Percentiles rank a stretch among this genome's conserved stretches.
Conservation (phyloP, 176 grass and related monocot genomes). For the Eleusine indica region DNA sequence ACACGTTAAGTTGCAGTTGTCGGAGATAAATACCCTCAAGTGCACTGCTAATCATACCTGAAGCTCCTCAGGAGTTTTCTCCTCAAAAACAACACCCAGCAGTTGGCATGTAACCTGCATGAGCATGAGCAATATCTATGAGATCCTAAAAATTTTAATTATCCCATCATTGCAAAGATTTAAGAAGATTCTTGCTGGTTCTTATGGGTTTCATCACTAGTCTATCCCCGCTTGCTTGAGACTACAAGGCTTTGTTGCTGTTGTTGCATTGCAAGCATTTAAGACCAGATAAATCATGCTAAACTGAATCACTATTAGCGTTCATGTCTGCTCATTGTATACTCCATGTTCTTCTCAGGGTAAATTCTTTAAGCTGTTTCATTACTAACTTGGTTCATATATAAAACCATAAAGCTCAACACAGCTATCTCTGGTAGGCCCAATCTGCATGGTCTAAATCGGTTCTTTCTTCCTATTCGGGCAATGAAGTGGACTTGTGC, state of each 20-base stretch:
- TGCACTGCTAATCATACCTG: conserved; percentile 56
- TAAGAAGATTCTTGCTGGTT: background rate
- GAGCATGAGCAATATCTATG: conserved; percentile 5
- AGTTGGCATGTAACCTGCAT: conserved; percentile 87
- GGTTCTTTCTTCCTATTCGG: background rate
- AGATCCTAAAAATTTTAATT: background rate
- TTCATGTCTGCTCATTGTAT: background rate
- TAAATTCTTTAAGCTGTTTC: background rate
- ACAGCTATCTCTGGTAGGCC: no score
- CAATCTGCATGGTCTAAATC: background rate
- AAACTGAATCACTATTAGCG: background rate
- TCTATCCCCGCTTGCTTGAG: no score
- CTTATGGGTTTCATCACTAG: no score
- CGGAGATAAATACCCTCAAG: background rate
- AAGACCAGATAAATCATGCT: background rate
- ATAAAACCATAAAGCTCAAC: background rate
- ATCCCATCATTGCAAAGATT: background rate
- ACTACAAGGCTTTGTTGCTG: no score
- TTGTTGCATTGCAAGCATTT: background rate
- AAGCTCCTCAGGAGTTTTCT: conserved; percentile 79
- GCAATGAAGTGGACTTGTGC: background rate
- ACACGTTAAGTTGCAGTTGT: conserved; percentile 17
- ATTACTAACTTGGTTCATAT: background rate
- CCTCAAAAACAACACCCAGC: conserved; percentile 81
- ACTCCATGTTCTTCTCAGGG: background rate